These are phyloP conservation scores for Gastrolobium bilobum DNA, from an alignment of 306 rosid species.

Conservation along the genomic window DNA sequence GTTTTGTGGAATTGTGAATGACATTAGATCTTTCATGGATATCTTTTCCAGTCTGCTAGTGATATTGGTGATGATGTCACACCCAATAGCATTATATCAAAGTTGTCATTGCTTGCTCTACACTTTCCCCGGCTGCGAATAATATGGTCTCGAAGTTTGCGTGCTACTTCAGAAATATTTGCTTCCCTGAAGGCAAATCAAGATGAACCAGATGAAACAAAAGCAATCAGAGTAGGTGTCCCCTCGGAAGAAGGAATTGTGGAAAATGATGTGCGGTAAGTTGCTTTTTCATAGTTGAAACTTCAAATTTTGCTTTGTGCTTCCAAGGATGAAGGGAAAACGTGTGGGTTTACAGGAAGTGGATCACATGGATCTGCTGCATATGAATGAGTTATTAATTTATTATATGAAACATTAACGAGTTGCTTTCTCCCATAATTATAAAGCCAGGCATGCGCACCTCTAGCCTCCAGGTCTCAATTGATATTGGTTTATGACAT, in stretches of 20 bases:
- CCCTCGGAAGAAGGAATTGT: constrained; percentile 95
- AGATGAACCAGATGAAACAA: constrained; percentile 90
- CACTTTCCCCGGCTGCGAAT: constrained; percentile 94
- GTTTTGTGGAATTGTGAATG: constrained; percentile 30
- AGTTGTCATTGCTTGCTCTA: constrained; percentile 87
- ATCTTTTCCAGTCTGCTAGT: constrained; percentile 81
- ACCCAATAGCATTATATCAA: constrained; percentile 87
- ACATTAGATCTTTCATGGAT: constrained; percentile 44
- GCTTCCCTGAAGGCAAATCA: constrained; percentile 90
- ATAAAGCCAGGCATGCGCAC: not conserved
- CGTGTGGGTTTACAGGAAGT: constrained; percentile 19
- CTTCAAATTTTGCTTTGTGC: constrained; percentile 9
- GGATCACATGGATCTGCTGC: constrained; percentile 4
- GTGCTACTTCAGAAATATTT: constrained; percentile 94
- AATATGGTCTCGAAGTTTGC: constrained; percentile 95
- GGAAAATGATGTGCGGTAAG: constrained; percentile 90
- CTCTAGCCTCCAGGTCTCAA: constrained; percentile 5
- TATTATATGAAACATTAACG: constrained; percentile 23
- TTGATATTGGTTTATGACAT: constrained; percentile 14
- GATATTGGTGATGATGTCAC: constrained; percentile 97
- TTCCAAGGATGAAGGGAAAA: constrained; percentile 39
- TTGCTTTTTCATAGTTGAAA: constrained; percentile 31
- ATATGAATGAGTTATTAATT: not conserved
- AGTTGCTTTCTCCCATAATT: constrained; percentile 27
- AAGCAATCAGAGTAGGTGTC: constrained; percentile 93